A percentile compares a stretch with the other conserved stretches of the same genome.
Evolutionary conservation across 2,329 filamentous ascomycete genomes (phyloP).

Genomic region (Trichoderma arundinaceum): DNA sequence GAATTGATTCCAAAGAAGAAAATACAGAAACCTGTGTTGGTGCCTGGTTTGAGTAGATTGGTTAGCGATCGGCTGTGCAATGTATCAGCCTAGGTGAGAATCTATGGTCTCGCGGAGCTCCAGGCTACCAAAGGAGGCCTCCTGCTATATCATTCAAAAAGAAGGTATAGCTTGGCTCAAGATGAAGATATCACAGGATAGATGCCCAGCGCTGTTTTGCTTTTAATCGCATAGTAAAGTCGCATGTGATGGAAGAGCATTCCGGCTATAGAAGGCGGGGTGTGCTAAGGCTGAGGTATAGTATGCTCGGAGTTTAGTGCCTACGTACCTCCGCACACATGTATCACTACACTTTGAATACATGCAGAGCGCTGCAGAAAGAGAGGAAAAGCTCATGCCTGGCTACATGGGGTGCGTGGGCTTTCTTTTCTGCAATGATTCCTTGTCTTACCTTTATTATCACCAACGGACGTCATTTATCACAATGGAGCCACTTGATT

Average conservation of each 20-base stretch:
- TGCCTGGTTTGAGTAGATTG: not conserved
- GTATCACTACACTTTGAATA: too few relatives aligned
- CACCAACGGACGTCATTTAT: too few relatives aligned
- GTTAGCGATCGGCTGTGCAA: not conserved
- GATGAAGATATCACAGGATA: not conserved
- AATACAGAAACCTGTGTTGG: not conserved
- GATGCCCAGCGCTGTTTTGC: not conserved
- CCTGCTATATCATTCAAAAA: not conserved
- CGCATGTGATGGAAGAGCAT: not conserved
- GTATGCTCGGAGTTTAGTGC: too few relatives aligned
- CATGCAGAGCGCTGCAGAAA: too few relatives aligned
- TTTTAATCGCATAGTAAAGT: not conserved
- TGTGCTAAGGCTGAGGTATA: too few relatives aligned
- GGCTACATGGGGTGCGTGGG: too few relatives aligned
- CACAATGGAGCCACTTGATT: too few relatives aligned
- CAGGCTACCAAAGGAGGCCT: not conserved
- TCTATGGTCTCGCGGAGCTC: not conserved
- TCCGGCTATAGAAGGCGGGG: too few relatives aligned
- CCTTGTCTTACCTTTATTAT: too few relatives aligned
- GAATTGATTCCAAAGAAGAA: not conserved
- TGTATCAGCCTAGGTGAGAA: not conserved
- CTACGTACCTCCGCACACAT: too few relatives aligned
- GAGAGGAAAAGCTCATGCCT: too few relatives aligned
- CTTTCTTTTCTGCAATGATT: too few relatives aligned
- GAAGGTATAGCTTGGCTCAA: not conserved